A percentile compares a stretch with the other conserved stretches of the same genome.
Evolutionary conservation across 345 rosid species (phyloP).

Genomic region (Dovyalis caffra): DNA sequence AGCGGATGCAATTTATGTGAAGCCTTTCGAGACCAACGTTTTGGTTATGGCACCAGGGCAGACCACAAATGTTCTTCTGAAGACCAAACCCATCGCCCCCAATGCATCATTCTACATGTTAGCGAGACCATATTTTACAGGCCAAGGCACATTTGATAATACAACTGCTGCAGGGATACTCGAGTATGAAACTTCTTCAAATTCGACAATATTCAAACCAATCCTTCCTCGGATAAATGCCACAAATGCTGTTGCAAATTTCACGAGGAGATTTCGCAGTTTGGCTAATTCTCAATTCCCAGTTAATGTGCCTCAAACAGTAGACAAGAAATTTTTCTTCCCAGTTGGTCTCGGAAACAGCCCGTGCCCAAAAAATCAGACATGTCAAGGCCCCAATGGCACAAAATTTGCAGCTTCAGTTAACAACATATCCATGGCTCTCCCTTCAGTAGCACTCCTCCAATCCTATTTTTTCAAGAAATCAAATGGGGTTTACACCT

Average conservation of each 20-base stretch:
- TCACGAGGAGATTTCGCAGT: constrained; percentile 48
- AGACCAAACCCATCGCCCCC: constrained; percentile 51
- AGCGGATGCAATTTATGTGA: constrained; percentile 71
- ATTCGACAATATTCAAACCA: constrained; percentile 35
- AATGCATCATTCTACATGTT: constrained; percentile 56
- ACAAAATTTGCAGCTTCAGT: constrained; percentile 62
- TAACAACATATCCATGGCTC: constrained; percentile 58
- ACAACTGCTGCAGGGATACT: constrained; percentile 67
- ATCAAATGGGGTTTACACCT: constrained; percentile 48
- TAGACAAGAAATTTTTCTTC: constrained; percentile 47
- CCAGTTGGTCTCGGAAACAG: constrained; percentile 60
- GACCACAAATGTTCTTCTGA: constrained; percentile 67
- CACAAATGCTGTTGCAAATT: constrained; percentile 47
- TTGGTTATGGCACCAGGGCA: constrained; percentile 63
- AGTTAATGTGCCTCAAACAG: constrained; percentile 51
- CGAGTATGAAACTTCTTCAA: constrained; percentile 37
- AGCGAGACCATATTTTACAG: constrained; percentile 69
- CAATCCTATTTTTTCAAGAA: constrained; percentile 49
- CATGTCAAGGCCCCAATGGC: constrained; percentile 74
- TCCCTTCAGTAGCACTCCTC: constrained; percentile 52
- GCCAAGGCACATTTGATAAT: constrained; percentile 63
- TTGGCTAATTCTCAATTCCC: constrained; percentile 53
- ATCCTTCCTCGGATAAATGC: constrained; percentile 57
- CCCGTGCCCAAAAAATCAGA: constrained; percentile 64
- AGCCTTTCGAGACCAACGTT: constrained; percentile 59